Evolutionary conservation across 495 filamentous ascomycete species (phyloP).

Genomic region (Talaromyces ruber): DNA sequence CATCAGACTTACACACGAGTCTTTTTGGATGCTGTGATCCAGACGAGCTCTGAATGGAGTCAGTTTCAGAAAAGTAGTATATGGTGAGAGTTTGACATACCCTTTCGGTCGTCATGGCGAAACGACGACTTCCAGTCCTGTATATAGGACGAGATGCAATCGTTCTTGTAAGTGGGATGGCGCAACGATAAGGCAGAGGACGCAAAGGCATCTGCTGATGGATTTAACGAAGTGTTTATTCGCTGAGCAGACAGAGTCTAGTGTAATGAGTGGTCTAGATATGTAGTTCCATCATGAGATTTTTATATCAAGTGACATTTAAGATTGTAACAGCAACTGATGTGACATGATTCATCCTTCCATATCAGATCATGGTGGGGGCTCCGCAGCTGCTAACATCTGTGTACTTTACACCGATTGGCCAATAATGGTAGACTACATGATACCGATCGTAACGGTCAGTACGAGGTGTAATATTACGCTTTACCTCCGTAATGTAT

Average conservation of each 20-base stretch:
- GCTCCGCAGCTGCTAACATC: neutral
- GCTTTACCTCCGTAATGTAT: neutral
- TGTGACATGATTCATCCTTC: neutral
- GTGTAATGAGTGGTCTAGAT: neutral
- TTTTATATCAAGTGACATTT: neutral
- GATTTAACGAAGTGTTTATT: neutral
- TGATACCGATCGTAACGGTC: neutral
- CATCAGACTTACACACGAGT: conserved; percentile 30
- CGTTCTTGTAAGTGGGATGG: neutral
- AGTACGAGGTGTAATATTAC: neutral
- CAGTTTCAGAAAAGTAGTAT: neutral
- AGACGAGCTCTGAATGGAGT: neutral
- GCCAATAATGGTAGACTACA: neutral
- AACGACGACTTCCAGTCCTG: neutral
- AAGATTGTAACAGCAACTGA: neutral
- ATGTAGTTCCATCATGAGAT: neutral
- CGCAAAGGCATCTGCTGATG: neutral
- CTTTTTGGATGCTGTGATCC: conserved; percentile 28
- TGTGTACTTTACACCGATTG: neutral
- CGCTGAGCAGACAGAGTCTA: neutral
- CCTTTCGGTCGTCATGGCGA: neutral
- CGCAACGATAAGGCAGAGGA: neutral
- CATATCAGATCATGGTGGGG: neutral
- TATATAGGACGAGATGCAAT: neutral
- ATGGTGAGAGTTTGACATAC: neutral